These are phyloP conservation scores for Eutrema japonicum DNA, from an alignment of 345 rosid genomes.

Conservation along the genomic window DNA sequence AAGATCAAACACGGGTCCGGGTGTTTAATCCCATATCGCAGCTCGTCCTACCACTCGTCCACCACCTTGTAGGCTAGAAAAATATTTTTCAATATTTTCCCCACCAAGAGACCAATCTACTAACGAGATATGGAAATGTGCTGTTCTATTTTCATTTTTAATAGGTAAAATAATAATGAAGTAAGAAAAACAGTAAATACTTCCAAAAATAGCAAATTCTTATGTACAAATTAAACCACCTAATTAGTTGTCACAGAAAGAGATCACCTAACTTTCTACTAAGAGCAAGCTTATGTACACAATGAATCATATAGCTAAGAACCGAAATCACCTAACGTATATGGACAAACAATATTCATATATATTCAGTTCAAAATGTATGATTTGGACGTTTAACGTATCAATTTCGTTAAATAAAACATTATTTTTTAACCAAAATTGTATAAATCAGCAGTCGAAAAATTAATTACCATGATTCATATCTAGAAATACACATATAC, in stretches of 20 bases:
- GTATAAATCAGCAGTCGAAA: neutral
- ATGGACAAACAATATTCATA: conserved; percentile 15
- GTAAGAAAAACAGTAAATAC: neutral
- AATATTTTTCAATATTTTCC: too few relatives aligned
- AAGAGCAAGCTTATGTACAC: conserved; percentile 7
- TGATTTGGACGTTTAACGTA: neutral
- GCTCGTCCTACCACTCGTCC: too few relatives aligned
- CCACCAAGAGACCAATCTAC: too few relatives aligned
- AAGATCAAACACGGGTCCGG: too few relatives aligned
- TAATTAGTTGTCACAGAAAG: conserved; percentile 20
- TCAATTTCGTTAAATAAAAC: neutral
- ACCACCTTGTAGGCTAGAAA: too few relatives aligned
- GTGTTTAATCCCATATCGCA: too few relatives aligned
- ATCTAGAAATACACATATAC: too few relatives aligned
- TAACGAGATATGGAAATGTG: neutral
- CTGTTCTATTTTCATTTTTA: neutral
- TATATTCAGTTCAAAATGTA: conserved; percentile 2
- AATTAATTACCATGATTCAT: too few relatives aligned
- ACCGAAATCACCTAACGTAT: neutral
- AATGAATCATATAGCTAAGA: conserved; percentile 5
- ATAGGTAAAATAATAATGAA: neutral
- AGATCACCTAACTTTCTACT: conserved; percentile 33
- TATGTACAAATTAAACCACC: conserved; percentile 3
- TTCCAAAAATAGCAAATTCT: neutral
- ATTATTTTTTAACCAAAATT: too few relatives aligned